Percentiles rank a stretch among this genome's conserved stretches.
phyloP scores from a whole-genome alignment of 148 eudicot genomes.

The Rhododendron molle region DNA sequence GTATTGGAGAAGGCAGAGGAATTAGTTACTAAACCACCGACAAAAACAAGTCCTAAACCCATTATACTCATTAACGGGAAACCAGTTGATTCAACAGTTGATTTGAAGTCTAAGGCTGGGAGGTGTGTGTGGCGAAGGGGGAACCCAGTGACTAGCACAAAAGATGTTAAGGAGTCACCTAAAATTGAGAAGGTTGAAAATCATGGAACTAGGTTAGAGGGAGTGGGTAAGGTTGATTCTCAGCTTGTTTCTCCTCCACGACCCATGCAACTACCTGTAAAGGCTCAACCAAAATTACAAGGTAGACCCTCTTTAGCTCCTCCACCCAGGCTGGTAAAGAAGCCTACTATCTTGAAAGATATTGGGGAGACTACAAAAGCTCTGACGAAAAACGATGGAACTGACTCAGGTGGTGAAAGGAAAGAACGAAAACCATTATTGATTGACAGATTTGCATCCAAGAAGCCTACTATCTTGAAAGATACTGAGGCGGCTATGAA shows the following conservation, averaged over 20 bases:
- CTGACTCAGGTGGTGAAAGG: slow-evolving; percentile 28
- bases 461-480: slow-evolving; percentile 30
- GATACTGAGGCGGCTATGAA: background rate
- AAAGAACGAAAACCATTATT: slow-evolving; percentile 73
- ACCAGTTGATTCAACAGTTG: slow-evolving; percentile 28
- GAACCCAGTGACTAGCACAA: slow-evolving; percentile 54
- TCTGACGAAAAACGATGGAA: slow-evolving; percentile 13
- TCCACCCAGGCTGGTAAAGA: slow-evolving; percentile 35
- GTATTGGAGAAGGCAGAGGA: slow-evolving; percentile 83
- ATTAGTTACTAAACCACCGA: slow-evolving; percentile 52
- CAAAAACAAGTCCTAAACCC: slow-evolving; percentile 28
- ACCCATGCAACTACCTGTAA: slow-evolving; percentile 50
- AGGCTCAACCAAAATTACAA: slow-evolving; percentile 60
- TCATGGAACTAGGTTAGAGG: slow-evolving; percentile 29
- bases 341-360: slow-evolving; percentile 62
- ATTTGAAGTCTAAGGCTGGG: slow-evolving; percentile 38
- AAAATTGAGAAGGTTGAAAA: slow-evolving; percentile 34
- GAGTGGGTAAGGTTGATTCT: slow-evolving; percentile 24
- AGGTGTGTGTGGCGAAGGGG: slow-evolving; percentile 97
- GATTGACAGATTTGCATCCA: slow-evolving; percentile 79
- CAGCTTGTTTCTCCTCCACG: slow-evolving; percentile 32
- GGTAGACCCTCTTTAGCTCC: slow-evolving; percentile 69
- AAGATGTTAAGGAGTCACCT: slow-evolving; percentile 47
- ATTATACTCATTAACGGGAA: slow-evolving; percentile 35
- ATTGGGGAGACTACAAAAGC: slow-evolving; percentile 33